Evolutionary conservation across 345 rosid species (phyloP), one percentile per base, ranked within the genome.

Genomic region (Salix arbutifolia): DNA sequence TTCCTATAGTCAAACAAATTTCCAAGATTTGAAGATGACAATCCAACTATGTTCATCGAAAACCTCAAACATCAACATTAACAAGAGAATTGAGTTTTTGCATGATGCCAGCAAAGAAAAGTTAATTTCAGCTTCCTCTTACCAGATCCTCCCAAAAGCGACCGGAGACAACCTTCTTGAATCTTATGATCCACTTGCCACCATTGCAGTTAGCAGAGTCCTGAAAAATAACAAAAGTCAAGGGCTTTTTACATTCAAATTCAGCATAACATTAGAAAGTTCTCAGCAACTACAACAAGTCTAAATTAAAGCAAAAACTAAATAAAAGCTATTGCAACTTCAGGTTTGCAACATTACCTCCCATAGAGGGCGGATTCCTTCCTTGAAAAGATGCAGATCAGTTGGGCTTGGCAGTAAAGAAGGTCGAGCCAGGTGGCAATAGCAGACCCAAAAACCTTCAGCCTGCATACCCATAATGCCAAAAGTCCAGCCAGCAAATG

Each of bases 121-220:
- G 26, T 10, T 25, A 21, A 50, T 9, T 17, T 25, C 50, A 33
- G 30, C 26, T 60, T 61, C 52, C 67, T 67, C 94, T 90, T 81
- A 94, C 99, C 94, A 94, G 78, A 85, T 94, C 99, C 86, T 94
- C 98, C 98, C 99, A 96, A 80, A 92, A 96, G 81, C 96, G 98
- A 56, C 97, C 94, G 1, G 98, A 92, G 67, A 96, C 98, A 79
- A 86, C 92, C 86, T 94, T 94, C 67, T 92, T 86, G 87, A 96
- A 96, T 61, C 98, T 86, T 75, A 94, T 89, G 84, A 94, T 96
- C 99, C 99, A 96, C 87, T 96, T 94, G 56, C 97, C 99, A 77
- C 99, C 98, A 71, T 82, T 94, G 86, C 91, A 86, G 83, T 96
- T 96, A 28, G 97, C 98, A 80, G 90, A 75, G 81, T 96, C 99